Conservation (phyloP, 2,329 filamentous ascomycete species). For the Ceratocystis variospora region DNA sequence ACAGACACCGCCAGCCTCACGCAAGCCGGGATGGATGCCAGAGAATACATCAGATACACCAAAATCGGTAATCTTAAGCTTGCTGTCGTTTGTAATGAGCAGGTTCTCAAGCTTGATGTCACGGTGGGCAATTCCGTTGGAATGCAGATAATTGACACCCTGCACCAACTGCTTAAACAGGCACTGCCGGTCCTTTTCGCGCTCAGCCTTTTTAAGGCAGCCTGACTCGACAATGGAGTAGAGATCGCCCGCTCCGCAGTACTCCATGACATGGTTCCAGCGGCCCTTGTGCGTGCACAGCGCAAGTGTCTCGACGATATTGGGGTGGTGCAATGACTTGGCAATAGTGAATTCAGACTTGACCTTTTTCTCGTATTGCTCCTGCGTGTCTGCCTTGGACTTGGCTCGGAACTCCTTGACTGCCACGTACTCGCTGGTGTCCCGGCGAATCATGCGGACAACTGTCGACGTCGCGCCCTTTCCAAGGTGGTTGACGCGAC, state of each 20-base stretch:
- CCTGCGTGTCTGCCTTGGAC: constrained; percentile 51
- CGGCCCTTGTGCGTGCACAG: constrained; percentile 60
- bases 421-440: constrained; percentile 55
- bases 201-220: constrained; percentile 51
- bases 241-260: constrained; percentile 69
- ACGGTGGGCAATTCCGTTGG: constrained; percentile 73
- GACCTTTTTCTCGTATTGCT: constrained; percentile 76
- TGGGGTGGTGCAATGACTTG: constrained; percentile 72
- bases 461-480: constrained; percentile 75
- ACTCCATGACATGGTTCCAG: constrained; percentile 92
- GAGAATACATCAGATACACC: constrained; percentile 77
- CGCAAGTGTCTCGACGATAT: constrained; percentile 68
- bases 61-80: constrained; percentile 85
- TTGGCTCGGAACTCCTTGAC: constrained; percentile 79
- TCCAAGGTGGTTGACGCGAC: constrained; percentile 61
- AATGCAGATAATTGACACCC: constrained; percentile 69
- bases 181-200: constrained; percentile 58
- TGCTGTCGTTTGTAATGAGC: constrained; percentile 62
- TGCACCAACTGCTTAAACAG: constrained; percentile 82
- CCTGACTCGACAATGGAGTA: constrained; percentile 60
- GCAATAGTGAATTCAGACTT: constrained; percentile 83
- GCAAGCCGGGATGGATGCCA: constrained; percentile 65
- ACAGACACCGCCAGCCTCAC: constrained; percentile 58
- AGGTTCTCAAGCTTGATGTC: constrained; percentile 87
- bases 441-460: constrained; percentile 62